These are phyloP conservation scores for Fusarium hostae DNA, from an alignment of 2,329 filamentous ascomycete genomes.

Conservation along the genomic window DNA sequence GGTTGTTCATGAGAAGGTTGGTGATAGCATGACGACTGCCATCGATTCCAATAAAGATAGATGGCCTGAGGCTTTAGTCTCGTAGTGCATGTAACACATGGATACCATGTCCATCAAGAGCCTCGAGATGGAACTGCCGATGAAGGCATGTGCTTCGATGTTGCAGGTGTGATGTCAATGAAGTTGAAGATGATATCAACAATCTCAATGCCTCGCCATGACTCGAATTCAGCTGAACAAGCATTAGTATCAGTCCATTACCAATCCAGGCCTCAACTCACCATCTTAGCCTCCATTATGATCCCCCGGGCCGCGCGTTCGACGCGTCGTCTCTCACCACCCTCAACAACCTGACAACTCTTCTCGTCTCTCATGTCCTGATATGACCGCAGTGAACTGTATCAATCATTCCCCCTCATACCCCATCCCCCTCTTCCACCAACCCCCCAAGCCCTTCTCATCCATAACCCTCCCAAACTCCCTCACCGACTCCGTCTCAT, in stretches of 20 bases:
- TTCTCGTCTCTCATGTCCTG: not conserved
- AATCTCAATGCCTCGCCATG: not conserved
- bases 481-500: slow-evolving; percentile 71
- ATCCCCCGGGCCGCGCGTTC: slow-evolving; percentile 22
- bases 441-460: slow-evolving; percentile 64
- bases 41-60: not conserved
- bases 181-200: not conserved
- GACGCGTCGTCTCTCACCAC: slow-evolving; percentile 14
- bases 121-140: not conserved
- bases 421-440: slow-evolving; percentile 78
- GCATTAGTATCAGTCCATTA: not conserved
- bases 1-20: not conserved
- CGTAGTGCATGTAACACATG: not conserved
- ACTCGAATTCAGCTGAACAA: not conserved
- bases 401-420: slow-evolving; percentile 46
- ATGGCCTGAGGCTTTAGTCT: not conserved
- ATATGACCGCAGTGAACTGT: too few species aligned
- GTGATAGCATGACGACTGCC: not conserved
- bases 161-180: not conserved
- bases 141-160: not conserved
- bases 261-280: not conserved
- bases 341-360: not conserved
- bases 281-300: not conserved
- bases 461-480: slow-evolving; percentile 73
- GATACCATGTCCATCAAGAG: not conserved